Conservation (phyloP, 2,329 filamentous ascomycete species). For the Raffaelea ambrosiae region DNA sequence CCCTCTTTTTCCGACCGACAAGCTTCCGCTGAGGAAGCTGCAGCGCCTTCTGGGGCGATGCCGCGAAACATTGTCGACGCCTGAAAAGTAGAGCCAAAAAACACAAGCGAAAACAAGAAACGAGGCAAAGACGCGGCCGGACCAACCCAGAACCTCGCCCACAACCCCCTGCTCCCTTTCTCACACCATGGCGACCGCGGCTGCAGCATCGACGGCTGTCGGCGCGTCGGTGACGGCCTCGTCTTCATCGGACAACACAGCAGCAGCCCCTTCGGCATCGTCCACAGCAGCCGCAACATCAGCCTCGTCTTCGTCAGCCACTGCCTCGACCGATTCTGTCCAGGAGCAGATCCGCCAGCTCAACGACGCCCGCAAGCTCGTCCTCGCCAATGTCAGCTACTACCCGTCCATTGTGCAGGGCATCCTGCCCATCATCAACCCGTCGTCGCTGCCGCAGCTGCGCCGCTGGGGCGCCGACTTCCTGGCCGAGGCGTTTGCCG, state of each 20-base stretch:
- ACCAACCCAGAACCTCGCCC: too few species aligned
- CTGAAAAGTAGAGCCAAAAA: background rate
- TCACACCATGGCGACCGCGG: background rate
- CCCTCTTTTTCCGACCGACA: too few species aligned
- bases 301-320: background rate
- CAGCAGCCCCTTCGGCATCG: background rate
- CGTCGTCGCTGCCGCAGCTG: constrained; percentile 66
- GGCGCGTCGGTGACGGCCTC: background rate
- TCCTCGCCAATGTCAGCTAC: constrained; percentile 76
- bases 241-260: background rate
- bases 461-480: constrained; percentile 96
- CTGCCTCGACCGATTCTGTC: constrained; percentile 32
- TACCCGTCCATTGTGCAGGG: constrained; percentile 89
- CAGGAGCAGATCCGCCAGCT: constrained; percentile 79
- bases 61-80: too few species aligned
- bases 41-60: too few species aligned
- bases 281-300: background rate
- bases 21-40: too few species aligned
- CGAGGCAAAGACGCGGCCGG: too few species aligned
- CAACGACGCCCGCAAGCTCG: constrained; percentile 81
- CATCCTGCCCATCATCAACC: constrained; percentile 83
- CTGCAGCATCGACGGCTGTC: background rate
- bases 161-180: background rate
- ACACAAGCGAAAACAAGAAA: background rate
- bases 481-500: constrained; percentile 89